Evolutionary conservation across 2,329 filamentous ascomycete genomes (phyloP), one percentile per base, ranked within the genome.

Genomic region (Endothia cerciana): DNA sequence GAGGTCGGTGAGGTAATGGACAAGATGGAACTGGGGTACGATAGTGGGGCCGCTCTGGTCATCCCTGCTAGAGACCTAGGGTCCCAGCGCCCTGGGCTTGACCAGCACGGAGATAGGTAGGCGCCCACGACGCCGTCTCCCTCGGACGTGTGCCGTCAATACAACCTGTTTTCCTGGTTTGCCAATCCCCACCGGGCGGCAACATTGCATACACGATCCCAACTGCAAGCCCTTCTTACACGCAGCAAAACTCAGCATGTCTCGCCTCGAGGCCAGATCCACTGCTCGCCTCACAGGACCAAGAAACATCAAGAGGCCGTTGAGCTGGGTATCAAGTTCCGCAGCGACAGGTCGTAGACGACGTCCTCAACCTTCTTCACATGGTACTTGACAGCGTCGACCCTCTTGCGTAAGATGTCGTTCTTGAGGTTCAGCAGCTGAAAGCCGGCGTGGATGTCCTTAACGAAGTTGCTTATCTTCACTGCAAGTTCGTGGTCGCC

Each of bases 361-460:
- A 99, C 93, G 75, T 98, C 95, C 82, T 99, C 95, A 15, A 97
- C 93, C 77, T 97, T 94, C 84, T 98, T 99, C 74, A 99, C 93
- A 73, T 91, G 90, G 76, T 99, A 99, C 83, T 99, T 99, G 78
- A 99, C 91, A 5, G 90, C 91, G 79, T 99, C 95, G 64, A 92
- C 93, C 69, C 93, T 86, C 80, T 93, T 92, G 67, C 95, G 87
- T 74, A 99, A 80, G 28, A 89, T 89, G 77, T 99, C 95, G 74
- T 99, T 99, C 85, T 98, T 98, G 72, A 99, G 83, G 77, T 99
- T 99, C 71, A 99, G 86, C 71, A 98, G 87, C 84, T 98, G 95
- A 80, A 99, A 99, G 19, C 94, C 95, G 2, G 94, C 92, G 73
- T 97, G 94, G 45, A 99, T 80, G 75, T 98, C 94, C 81, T 97